Conservation (phyloP, 75 land plant genomes). For the Larix kaempferi region DNA sequence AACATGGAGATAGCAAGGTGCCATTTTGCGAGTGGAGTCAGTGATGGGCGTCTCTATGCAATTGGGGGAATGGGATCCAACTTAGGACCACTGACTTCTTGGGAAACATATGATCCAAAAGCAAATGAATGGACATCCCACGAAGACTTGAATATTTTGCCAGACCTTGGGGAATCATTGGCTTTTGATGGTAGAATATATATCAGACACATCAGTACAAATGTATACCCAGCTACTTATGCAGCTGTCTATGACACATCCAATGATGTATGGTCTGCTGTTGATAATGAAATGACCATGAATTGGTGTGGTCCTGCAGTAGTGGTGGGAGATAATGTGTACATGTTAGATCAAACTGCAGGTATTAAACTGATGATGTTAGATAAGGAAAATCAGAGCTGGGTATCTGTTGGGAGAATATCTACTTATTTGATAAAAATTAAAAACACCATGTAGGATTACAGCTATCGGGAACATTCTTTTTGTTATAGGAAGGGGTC, state of each 20-base stretch:
- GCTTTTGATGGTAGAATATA: slow-evolving; percentile 61
- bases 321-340: slow-evolving; percentile 40
- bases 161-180: slow-evolving; percentile 53
- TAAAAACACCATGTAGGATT: slow-evolving; percentile 64
- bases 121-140: slow-evolving; percentile 41
- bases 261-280: slow-evolving; percentile 37
- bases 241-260: slow-evolving; percentile 53
- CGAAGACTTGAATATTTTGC: slow-evolving; percentile 31
- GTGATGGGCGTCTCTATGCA: slow-evolving; percentile 43
- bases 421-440: slow-evolving; percentile 44
- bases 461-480: slow-evolving; percentile 57
- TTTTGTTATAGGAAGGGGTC: slow-evolving; percentile 64
- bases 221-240: slow-evolving; percentile 17
- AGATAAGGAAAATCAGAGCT: slow-evolving; percentile 32
- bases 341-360: slow-evolving; percentile 62
- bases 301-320: slow-evolving; percentile 82
- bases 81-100: slow-evolving; percentile 37
- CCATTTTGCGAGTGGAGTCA: slow-evolving; percentile 48
- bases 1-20: slow-evolving; percentile 55
- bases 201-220: slow-evolving; percentile 37
- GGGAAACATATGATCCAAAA: slow-evolving; percentile 57
- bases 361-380: slow-evolving; percentile 64
- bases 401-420: slow-evolving; percentile 61
- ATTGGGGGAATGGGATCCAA: slow-evolving; percentile 53
- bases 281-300: slow-evolving; percentile 51